Evolutionary conservation across 1,284 basidiomycete genomes (phyloP).

Genomic region (Ustilago sp.): DNA sequence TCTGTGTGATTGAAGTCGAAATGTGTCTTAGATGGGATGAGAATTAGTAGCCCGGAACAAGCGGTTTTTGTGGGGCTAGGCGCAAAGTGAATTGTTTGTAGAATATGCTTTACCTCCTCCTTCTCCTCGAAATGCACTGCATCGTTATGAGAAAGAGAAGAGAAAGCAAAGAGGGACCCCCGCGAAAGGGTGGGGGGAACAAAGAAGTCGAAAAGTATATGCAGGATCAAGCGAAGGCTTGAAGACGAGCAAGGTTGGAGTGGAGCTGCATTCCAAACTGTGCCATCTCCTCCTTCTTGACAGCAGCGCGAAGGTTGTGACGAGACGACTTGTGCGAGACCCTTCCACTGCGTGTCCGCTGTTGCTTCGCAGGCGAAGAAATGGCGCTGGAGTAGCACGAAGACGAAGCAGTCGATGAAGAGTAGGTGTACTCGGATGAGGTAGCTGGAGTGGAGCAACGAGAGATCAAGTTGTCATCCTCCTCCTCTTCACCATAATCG

Average conservation of each 20-base stretch:
- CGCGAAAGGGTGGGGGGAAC: background rate
- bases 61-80: too few species aligned
- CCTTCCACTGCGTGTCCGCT: background rate
- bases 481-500: constrained; percentile 10
- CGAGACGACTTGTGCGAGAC: background rate
- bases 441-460: constrained; percentile 35
- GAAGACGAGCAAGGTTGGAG: constrained; percentile 3
- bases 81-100: too few species aligned
- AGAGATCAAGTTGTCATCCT: constrained; percentile 19
- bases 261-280: constrained; percentile 13
- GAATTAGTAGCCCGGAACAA: too few species aligned
- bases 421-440: constrained; percentile 23
- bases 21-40: too few species aligned
- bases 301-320: constrained; percentile 1
- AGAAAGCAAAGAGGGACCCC: too few species aligned
- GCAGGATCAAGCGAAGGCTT: background rate
- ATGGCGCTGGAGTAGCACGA: constrained; percentile 26
- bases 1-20: background rate
- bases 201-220: constrained; percentile 10
- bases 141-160: too few species aligned
- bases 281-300: background rate
- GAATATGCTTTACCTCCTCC: too few species aligned
- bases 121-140: too few species aligned
- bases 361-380: constrained; percentile 11
- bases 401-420: constrained; percentile 10